A percentile compares a stretch with the other conserved stretches of the same genome.
phyloP scores from a whole-genome alignment of 2,329 filamentous ascomycete genomes.

The Scytalidium sp. region DNA sequence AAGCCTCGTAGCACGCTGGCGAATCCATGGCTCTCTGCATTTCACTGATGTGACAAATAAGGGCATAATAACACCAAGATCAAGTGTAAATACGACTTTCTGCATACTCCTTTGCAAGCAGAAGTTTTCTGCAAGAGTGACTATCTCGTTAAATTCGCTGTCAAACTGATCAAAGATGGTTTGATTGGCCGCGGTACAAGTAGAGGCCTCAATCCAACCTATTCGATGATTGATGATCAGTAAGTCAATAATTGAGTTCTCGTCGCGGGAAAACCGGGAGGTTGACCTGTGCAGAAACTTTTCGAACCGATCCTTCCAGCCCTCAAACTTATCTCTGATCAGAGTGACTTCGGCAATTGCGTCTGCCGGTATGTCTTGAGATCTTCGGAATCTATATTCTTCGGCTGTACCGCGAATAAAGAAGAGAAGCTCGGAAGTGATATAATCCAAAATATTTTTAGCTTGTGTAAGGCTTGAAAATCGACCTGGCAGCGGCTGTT shows the following conservation, averaged over 20 bases:
- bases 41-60: constrained; percentile 15
- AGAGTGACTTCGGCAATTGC: not conserved
- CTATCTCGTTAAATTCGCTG: not conserved
- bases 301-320: not conserved
- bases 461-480: not conserved
- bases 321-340: not conserved
- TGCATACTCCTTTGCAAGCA: not conserved
- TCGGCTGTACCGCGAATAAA: not conserved
- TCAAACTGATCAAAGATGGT: not conserved
- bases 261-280: not conserved
- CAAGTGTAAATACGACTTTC: constrained; percentile 7
- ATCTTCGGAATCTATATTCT: not conserved
- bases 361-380: not conserved
- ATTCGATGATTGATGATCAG: not conserved
- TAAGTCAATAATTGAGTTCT: not conserved
- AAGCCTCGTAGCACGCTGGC: constrained; percentile 12
- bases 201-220: not conserved
- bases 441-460: not conserved
- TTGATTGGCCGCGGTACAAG: not conserved
- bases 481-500: no score
- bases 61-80: constrained; percentile 12
- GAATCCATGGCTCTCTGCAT: constrained; percentile 1
- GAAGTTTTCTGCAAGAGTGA: not conserved
- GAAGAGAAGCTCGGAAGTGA: not conserved
- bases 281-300: not conserved